These are phyloP conservation scores for Lanzia echinophila DNA, from an alignment of 2,329 filamentous ascomycete species.

Conservation along the genomic window DNA sequence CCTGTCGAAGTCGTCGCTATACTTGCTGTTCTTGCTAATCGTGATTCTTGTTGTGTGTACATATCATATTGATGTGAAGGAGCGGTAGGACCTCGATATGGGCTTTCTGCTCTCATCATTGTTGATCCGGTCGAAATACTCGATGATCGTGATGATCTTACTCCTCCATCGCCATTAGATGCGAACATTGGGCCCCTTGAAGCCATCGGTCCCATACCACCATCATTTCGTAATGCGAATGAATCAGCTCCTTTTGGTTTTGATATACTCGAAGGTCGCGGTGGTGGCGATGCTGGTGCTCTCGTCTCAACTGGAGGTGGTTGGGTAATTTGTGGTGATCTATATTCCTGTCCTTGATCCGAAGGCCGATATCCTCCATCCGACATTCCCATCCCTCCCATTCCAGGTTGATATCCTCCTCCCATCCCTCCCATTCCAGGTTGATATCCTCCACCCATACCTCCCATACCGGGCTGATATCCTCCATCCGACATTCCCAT, in stretches of 20 bases:
- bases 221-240: constrained; percentile 47
- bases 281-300: constrained; percentile 24
- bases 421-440: too few relatives aligned
- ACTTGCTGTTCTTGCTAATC: constrained; percentile 47
- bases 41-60: constrained; percentile 76
- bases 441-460: too few relatives aligned
- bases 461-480: too few relatives aligned
- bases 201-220: constrained; percentile 31
- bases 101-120: constrained; percentile 38
- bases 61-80: constrained; percentile 82
- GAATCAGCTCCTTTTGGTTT: constrained; percentile 47
- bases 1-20: constrained; percentile 66
- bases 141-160: constrained; percentile 25
- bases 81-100: constrained; percentile 53
- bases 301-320: constrained; percentile 20
- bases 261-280: constrained; percentile 48
- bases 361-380: constrained; percentile 6
- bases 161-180: constrained; percentile 8
- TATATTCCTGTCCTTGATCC: constrained; percentile 16
- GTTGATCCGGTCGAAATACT: constrained; percentile 24
- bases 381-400: constrained; percentile 45
- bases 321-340: constrained; percentile 18
- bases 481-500: constrained; percentile 35
- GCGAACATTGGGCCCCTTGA: constrained; percentile 16
- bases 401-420: too few relatives aligned